These are phyloP conservation scores for Chimonanthus praecox DNA, from an alignment of 164 flowering plant genomes.

Conservation along the genomic window DNA sequence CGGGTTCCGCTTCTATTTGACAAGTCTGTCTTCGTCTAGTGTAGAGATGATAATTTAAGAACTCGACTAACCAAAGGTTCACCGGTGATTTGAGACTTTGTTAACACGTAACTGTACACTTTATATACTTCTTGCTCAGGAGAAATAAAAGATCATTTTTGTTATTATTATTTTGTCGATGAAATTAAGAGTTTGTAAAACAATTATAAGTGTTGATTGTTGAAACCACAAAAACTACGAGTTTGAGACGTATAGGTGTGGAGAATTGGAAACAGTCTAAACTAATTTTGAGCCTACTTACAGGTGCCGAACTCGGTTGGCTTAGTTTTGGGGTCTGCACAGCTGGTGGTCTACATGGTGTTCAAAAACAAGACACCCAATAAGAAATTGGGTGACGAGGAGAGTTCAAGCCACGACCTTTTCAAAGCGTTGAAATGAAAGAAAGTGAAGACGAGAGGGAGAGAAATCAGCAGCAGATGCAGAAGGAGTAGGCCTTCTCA, in stretches of 20 bases:
- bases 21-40: no score
- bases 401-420: slow-evolving; percentile 24
- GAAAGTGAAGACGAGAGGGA: not conserved
- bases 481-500: slow-evolving; percentile 16
- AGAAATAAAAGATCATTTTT: not conserved
- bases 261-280: no score
- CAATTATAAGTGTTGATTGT: no score
- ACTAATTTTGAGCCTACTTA: not conserved
- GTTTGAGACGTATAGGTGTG: no score
- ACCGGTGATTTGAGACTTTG: no score
- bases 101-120: no score
- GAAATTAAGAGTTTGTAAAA: no score
- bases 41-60: no score
- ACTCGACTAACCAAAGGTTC: no score
- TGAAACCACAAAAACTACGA: no score
- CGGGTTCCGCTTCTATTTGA: no score
- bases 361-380: slow-evolving; percentile 17
- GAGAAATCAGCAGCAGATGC: not conserved
- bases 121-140: not conserved
- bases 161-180: not conserved
- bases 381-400: slow-evolving; percentile 21
- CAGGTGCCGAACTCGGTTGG: slow-evolving; percentile 70
- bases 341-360: slow-evolving; percentile 24
- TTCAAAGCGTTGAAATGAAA: slow-evolving; percentile 18
- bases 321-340: slow-evolving; percentile 42